A percentile compares a stretch with the other conserved stretches of the same genome.
These are phyloP conservation scores for Suillus variegatus DNA, from an alignment of 768 basidiomycete genomes.

Conservation along the genomic window DNA sequence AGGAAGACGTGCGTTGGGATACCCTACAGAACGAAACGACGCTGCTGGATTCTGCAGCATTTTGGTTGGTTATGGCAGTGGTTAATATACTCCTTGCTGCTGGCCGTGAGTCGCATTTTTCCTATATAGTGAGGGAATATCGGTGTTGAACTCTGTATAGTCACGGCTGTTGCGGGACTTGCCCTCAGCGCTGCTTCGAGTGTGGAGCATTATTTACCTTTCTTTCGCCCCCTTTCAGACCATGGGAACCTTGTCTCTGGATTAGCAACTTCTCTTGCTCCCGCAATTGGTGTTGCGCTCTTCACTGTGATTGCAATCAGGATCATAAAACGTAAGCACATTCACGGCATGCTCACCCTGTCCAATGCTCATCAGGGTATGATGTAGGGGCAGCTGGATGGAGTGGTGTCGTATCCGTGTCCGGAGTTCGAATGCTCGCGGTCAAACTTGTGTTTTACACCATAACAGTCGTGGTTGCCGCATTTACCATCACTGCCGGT, in stretches of 20 bases:
- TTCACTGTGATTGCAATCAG: constrained; percentile 57
- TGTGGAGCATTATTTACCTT: constrained; percentile 68
- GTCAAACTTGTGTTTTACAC: constrained; percentile 68
- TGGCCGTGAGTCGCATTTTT: constrained; percentile 50
- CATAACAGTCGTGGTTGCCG: constrained; percentile 50
- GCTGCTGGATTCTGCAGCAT: constrained; percentile 44
- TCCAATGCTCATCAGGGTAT: background rate
- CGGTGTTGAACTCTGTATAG: constrained; percentile 36
- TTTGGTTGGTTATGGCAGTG: constrained; percentile 59
- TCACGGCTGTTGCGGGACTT: constrained; percentile 70
- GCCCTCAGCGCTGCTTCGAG: constrained; percentile 70
- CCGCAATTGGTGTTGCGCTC: constrained; percentile 59
- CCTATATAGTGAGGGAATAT: background rate
- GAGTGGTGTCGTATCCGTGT: constrained; percentile 62
- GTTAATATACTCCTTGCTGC: constrained; percentile 54
- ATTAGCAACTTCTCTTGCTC: constrained; percentile 66
- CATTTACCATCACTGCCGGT: constrained; percentile 68
- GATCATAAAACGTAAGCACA: constrained; percentile 56
- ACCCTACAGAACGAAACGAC: constrained; percentile 64
- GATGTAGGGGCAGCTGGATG: constrained; percentile 51
- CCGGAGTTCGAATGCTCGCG: constrained; percentile 53
- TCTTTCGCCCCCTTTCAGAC: constrained; percentile 55
- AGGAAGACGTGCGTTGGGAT: constrained; percentile 83
- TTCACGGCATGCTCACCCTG: background rate
- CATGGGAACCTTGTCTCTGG: constrained; percentile 57